These are phyloP conservation scores for Tilletia walkeri DNA, from an alignment of 1,284 basidiomycete genomes.

Conservation along the genomic window DNA sequence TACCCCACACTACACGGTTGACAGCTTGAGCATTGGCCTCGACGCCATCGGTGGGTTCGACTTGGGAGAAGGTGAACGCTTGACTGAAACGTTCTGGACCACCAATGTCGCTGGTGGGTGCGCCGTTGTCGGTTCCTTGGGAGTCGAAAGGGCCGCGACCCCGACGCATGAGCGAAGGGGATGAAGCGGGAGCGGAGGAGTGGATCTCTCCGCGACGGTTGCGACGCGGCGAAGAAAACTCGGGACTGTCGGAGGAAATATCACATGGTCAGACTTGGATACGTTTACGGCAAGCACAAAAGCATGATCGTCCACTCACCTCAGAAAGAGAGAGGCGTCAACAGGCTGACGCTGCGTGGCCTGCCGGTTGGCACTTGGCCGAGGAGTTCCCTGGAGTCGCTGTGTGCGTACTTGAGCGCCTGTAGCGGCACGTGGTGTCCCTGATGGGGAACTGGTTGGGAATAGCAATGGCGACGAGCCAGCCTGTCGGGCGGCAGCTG, in stretches of 20 bases:
- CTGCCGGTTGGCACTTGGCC: constrained; percentile 23
- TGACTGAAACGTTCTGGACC: constrained; percentile 9
- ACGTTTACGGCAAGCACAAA: background rate
- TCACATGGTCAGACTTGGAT: background rate
- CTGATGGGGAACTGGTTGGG: constrained; percentile 46
- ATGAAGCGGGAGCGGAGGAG: constrained; percentile 39
- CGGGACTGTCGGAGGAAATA: constrained; percentile 30
- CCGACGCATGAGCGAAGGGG: constrained; percentile 55
- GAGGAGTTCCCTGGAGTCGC: constrained; percentile 26
- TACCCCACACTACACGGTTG: constrained; percentile 79
- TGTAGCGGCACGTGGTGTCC: constrained; percentile 34
- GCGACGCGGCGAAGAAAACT: constrained; percentile 43
- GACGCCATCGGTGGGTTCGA: constrained; percentile 31
- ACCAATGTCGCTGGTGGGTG: constrained; percentile 7
- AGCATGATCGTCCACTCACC: constrained; percentile 16
- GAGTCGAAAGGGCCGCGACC: constrained; percentile 61
- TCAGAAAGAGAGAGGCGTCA: constrained; percentile 51
- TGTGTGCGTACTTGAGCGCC: constrained; percentile 20
- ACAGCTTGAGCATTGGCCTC: constrained; percentile 24
- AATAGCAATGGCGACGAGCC: constrained; percentile 49
- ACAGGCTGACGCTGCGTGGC: constrained; percentile 27
- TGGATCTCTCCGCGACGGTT: constrained; percentile 51
- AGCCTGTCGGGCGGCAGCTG: background rate
- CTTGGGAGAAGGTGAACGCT: constrained; percentile 43
- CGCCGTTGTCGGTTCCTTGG: constrained; percentile 1